Percentiles rank a stretch among this genome's conserved stretches.
phyloP scores from a whole-genome alignment of 768 basidiomycete species.

The Gymnopilus dilepis region DNA sequence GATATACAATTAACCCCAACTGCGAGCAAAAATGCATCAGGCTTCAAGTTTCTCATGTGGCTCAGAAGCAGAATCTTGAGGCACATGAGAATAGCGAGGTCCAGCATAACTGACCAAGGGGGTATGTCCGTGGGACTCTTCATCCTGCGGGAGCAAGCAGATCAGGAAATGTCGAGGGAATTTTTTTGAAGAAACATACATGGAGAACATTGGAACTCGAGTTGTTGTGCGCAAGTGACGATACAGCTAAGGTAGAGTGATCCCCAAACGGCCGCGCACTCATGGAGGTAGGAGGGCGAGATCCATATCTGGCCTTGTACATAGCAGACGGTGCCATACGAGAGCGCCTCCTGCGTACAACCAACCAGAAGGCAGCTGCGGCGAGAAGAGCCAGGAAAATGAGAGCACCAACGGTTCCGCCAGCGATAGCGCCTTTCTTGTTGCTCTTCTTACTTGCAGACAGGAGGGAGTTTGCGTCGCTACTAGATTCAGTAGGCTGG shows the following conservation, averaged over 20 bases:
- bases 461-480: neutral
- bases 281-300: constrained; percentile 18
- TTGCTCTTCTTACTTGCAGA: constrained; percentile 8
- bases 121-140: neutral
- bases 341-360: constrained; percentile 15
- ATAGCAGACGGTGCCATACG: constrained; percentile 23
- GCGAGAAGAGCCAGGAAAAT: constrained; percentile 36
- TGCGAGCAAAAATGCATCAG: neutral
- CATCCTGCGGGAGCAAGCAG: neutral
- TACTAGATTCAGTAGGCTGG: neutral
- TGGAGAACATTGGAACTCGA: neutral
- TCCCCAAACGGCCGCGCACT: constrained; percentile 17
- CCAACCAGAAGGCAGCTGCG: constrained; percentile 26
- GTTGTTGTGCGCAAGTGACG: neutral
- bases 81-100: constrained; percentile 2
- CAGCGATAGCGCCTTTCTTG: constrained; percentile 50
- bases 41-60: neutral
- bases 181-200: neutral
- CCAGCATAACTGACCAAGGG: neutral
- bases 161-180: neutral
- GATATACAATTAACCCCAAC: too few relatives aligned
- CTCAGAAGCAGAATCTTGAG: neutral
- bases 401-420: constrained; percentile 51
- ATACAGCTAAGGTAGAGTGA: constrained; percentile 4
- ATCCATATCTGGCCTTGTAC: constrained; percentile 23